phyloP scores from a whole-genome alignment of 352 stramenopile species.

The Pythium phragmitis region DNA sequence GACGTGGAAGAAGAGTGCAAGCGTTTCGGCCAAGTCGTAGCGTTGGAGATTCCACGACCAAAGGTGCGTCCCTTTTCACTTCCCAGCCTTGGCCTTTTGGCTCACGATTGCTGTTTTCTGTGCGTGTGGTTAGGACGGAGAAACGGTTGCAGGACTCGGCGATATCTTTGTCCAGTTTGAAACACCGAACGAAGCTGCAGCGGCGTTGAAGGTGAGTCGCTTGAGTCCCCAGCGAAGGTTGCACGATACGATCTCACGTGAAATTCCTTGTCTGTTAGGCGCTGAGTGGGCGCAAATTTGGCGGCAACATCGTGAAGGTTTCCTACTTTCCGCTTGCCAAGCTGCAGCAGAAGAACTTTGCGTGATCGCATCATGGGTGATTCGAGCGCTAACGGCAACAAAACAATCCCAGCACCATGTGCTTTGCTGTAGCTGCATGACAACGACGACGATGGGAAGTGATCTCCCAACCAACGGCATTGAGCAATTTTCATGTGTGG shows the following conservation, averaged over 20 bases:
- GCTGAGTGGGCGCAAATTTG: conserved; percentile 84
- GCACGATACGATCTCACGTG: not conserved
- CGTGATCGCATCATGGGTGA: conserved; percentile 31
- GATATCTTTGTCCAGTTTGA: conserved; percentile 83
- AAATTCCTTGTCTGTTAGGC: conserved; percentile 35
- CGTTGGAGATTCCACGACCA: conserved; percentile 76
- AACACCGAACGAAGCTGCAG: conserved; percentile 49
- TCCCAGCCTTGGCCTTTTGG: not conserved
- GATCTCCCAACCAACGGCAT: conserved; percentile 1
- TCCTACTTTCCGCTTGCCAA: conserved; percentile 73
- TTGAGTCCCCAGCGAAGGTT: not conserved
- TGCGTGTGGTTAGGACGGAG: conserved; percentile 44
- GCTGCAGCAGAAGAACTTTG: conserved; percentile 69
- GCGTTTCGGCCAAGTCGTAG: conserved; percentile 70
- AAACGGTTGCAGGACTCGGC: conserved; percentile 57
- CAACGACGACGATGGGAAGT: not conserved
- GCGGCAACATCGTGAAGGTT: conserved; percentile 82
- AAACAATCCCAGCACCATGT: conserved; percentile 21
- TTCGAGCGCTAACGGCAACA: conserved; percentile 5
- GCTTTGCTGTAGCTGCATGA: conserved; percentile 24
- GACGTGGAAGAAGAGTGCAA: conserved; percentile 90
- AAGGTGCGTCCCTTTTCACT: conserved; percentile 43
- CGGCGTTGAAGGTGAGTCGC: conserved; percentile 68
- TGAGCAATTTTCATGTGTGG: not conserved
- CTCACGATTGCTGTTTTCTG: not conserved